phyloP scores from a whole-genome alignment of 75 land plant genomes.

The Isoetes taiwanensis region DNA sequence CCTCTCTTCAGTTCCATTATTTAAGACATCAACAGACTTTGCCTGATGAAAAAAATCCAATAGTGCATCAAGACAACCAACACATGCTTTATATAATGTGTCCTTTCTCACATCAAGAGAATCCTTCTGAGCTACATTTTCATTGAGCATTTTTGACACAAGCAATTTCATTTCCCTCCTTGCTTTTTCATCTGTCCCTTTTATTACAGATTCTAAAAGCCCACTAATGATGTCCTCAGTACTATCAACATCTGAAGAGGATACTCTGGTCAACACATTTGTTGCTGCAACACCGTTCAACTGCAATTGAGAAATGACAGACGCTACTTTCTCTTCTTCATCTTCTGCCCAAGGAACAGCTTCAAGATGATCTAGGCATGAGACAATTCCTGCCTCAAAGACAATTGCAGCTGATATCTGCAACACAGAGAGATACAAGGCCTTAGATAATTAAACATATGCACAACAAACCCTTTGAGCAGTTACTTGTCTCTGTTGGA shows the following conservation, averaged over 20 bases:
- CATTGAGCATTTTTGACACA: constrained; percentile 40
- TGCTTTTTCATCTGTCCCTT: constrained; percentile 32
- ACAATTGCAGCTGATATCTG: constrained; percentile 43
- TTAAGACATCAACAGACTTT: constrained; percentile 22
- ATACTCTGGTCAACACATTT: constrained; percentile 37
- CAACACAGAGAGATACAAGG: not conserved
- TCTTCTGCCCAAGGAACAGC: constrained; percentile 63
- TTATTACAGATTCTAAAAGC: constrained; percentile 36
- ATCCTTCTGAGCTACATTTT: constrained; percentile 31
- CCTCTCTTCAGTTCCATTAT: constrained; percentile 19
- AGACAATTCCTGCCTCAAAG: constrained; percentile 31
- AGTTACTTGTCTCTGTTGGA: not conserved
- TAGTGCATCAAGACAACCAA: constrained; percentile 38
- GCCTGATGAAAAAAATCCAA: constrained; percentile 31
- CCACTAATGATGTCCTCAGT: constrained; percentile 15
- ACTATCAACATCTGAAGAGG: not conserved
- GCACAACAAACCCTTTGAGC: not conserved
- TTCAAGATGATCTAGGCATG: constrained; percentile 49
- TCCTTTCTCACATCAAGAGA: constrained; percentile 32
- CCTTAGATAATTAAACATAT: too few relatives aligned
- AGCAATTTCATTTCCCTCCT: constrained; percentile 42
- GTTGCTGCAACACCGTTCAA: constrained; percentile 20
- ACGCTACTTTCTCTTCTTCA: constrained; percentile 49
- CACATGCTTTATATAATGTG: constrained; percentile 44
- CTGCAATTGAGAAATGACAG: constrained; percentile 22